Percentiles rank a stretch among this genome's conserved stretches.
phyloP scores from a whole-genome alignment of 805 yeast genomes.

The Ogataea kodamae region DNA sequence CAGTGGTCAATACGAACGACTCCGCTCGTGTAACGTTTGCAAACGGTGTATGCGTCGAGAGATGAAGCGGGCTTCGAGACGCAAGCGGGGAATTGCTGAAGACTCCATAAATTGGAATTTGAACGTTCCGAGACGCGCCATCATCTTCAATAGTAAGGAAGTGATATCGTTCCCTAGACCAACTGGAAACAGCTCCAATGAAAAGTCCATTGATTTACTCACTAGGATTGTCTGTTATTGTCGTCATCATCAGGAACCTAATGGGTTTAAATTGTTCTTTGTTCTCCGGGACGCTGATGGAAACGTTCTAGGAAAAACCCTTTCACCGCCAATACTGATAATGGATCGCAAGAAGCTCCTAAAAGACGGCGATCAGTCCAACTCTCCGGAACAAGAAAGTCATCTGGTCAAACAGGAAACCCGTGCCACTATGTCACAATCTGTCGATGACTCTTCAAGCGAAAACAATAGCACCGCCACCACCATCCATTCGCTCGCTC shows the following conservation, averaged over 20 bases:
- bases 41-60: conserved; percentile 88
- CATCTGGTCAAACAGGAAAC: conserved; percentile 16
- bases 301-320: conserved; percentile 64
- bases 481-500: conserved; percentile 9
- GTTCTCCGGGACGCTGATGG: conserved; percentile 61
- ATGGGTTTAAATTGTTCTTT: conserved; percentile 75
- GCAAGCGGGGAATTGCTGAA: conserved; percentile 74
- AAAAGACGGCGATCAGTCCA: conserved; percentile 34
- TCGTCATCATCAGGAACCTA: conserved; percentile 87
- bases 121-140: conserved; percentile 70
- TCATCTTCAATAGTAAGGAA: conserved; percentile 89
- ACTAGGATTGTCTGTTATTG: conserved; percentile 93
- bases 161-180: conserved; percentile 70
- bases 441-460: conserved; percentile 35
- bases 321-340: conserved; percentile 77
- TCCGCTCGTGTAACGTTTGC: conserved; percentile 69
- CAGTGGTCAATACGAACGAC: conserved; percentile 10
- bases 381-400: conserved; percentile 12
- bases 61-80: conserved; percentile 87
- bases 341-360: conserved; percentile 86
- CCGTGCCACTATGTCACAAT: conserved; percentile 18
- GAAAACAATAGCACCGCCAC: conserved; percentile 25
- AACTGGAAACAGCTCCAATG: conserved; percentile 29
- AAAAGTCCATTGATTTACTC: conserved; percentile 44
- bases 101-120: conserved; percentile 79